These are phyloP conservation scores for Erigeron philadelphicus DNA, from an alignment of 140 eudicot genomes.

Conservation along the genomic window DNA sequence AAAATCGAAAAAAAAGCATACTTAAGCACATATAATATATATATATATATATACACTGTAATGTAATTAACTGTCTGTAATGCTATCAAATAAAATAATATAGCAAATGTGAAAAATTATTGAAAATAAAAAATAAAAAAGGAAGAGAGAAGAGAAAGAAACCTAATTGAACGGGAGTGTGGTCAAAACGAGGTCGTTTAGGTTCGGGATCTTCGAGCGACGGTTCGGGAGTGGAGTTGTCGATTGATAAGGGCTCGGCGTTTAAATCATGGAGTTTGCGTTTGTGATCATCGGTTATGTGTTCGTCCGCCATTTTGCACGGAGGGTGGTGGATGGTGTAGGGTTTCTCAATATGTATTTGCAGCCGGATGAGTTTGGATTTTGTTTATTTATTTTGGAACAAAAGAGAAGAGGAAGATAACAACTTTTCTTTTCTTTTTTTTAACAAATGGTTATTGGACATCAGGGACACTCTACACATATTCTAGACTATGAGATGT, in stretches of 20 bases:
- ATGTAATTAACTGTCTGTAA: too few relatives aligned
- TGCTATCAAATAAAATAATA: not conserved
- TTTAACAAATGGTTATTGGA: too few relatives aligned
- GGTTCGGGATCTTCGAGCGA: not conserved
- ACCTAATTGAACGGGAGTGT: not conserved
- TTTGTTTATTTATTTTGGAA: too few relatives aligned
- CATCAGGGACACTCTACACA: too few relatives aligned
- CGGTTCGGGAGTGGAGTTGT: not conserved
- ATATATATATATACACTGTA: too few relatives aligned
- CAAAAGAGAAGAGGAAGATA: too few relatives aligned
- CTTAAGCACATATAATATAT: too few relatives aligned
- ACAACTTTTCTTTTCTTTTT: too few relatives aligned
- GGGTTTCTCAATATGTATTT: not conserved
- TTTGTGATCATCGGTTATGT: not conserved
- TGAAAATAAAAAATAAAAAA: not conserved
- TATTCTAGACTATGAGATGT: too few relatives aligned
- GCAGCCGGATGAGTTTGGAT: too few relatives aligned
- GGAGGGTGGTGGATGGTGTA: not conserved
- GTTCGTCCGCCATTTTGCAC: slow-evolving; percentile 5
- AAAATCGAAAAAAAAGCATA: too few relatives aligned
- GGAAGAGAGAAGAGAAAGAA: not conserved
- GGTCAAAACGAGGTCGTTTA: slow-evolving; percentile 10
- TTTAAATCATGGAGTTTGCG: slow-evolving; percentile 6
- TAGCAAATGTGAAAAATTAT: not conserved
- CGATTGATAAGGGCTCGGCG: slow-evolving; percentile 4